Percentiles rank a stretch among this genome's conserved stretches.
Evolutionary conservation across 441 rosid genomes (phyloP).

Genomic region (Capsella rubella): DNA sequence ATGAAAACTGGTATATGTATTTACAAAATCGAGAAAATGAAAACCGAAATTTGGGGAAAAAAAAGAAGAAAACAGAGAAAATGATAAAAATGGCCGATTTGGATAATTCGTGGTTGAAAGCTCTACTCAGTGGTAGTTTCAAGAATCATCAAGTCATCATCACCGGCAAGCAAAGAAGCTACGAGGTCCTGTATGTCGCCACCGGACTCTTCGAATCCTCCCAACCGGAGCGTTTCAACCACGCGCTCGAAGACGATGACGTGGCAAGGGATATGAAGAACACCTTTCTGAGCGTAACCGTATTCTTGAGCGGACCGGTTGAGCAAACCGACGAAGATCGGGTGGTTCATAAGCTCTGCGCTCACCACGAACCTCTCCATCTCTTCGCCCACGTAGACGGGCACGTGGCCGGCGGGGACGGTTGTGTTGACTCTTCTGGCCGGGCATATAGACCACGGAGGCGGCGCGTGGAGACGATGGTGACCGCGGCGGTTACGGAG

Average conservation of each 20-base stretch:
- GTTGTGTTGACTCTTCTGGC: constrained; percentile 30
- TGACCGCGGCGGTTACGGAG: constrained; percentile 42
- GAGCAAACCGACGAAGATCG: constrained; percentile 71
- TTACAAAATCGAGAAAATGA: constrained; percentile 28
- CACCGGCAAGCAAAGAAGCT: constrained; percentile 24
- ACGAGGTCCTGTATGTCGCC: constrained; percentile 30
- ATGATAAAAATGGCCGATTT: not conserved
- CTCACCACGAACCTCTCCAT: constrained; percentile 92
- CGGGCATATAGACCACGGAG: constrained; percentile 39
- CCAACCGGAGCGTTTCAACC: constrained; percentile 38
- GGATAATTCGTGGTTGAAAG: not conserved
- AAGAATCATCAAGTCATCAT: constrained; percentile 20
- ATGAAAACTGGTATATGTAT: constrained; percentile 24
- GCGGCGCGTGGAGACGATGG: constrained; percentile 29
- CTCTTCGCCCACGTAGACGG: constrained; percentile 91
- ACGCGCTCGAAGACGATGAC: constrained; percentile 44
- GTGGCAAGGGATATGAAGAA: constrained; percentile 81
- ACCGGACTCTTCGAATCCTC: constrained; percentile 21
- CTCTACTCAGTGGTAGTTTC: constrained; percentile 40
- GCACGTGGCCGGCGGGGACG: constrained; percentile 84
- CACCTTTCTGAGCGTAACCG: constrained; percentile 94
- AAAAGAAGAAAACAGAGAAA: constrained; percentile 9
- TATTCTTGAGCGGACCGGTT: constrained; percentile 91
- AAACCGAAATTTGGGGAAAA: not conserved
- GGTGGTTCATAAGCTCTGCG: constrained; percentile 89